phyloP scores from a whole-genome alignment of 2,329 filamentous ascomycete species.

The Conoideocrella luteorostrata region DNA sequence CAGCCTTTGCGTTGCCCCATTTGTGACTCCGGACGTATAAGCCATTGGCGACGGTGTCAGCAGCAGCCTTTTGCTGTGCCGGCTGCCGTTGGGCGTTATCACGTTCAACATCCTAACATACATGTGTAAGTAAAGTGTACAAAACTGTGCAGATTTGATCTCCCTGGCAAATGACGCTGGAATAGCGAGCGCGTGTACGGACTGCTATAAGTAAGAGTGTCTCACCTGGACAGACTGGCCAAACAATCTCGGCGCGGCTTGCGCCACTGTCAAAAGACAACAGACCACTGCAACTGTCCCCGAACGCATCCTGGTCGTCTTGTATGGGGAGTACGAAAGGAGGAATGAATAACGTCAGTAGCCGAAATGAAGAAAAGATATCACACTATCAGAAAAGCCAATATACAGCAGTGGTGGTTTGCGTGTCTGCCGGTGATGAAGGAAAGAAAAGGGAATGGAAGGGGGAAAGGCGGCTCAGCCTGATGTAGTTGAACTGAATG shows the following conservation, averaged over 20 bases:
- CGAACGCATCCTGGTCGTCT: constrained; percentile 2
- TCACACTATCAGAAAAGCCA: too few relatives aligned
- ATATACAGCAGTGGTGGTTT: background rate
- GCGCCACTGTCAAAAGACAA: constrained; percentile 5
- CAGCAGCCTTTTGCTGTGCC: too few relatives aligned
- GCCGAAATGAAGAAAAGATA: constrained; percentile 10
- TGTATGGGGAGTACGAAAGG: constrained; percentile 7
- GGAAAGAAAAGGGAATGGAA: background rate
- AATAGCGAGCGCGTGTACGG: too few relatives aligned
- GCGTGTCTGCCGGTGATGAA: background rate
- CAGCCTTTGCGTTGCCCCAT: constrained; percentile 1
- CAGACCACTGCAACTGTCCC: constrained; percentile 6
- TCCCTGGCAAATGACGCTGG: too few relatives aligned
- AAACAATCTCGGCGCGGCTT: constrained; percentile 4
- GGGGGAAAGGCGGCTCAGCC: background rate
- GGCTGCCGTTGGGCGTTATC: too few relatives aligned
- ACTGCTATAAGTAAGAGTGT: background rate
- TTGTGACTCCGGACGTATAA: constrained; percentile 1
- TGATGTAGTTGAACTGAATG: background rate
- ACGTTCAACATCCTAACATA: background rate
- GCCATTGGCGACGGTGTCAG: background rate
- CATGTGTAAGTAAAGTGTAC: background rate
- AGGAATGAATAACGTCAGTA: too few relatives aligned
- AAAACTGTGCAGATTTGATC: too few relatives aligned
- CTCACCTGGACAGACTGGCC: constrained; percentile 3